Conservation (phyloP, 1,284 basidiomycete species). For the Ceratobasidium sp. region DNA sequence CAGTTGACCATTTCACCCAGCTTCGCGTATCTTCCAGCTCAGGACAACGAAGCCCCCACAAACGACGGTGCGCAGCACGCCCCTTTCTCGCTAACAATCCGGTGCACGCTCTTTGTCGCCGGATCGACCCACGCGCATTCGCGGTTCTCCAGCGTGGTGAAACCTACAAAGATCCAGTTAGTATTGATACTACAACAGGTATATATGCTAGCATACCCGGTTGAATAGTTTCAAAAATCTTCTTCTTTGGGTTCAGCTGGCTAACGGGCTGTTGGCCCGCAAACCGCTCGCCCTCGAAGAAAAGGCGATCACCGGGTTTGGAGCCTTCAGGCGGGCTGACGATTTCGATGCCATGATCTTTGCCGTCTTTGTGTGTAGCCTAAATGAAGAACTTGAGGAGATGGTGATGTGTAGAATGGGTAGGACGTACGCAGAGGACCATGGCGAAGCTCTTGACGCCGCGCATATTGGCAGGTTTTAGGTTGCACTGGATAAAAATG, state of each 20-base stretch:
- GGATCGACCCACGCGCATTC: constrained; percentile 95
- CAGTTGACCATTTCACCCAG: not conserved
- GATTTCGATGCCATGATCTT: constrained; percentile 91
- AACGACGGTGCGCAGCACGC: constrained; percentile 84
- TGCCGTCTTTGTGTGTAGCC: constrained; percentile 90
- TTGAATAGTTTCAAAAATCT: constrained; percentile 95
- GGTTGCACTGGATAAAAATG: constrained; percentile 75
- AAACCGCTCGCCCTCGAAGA: constrained; percentile 89
- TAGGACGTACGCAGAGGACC: constrained; percentile 83
- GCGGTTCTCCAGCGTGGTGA: constrained; percentile 85
- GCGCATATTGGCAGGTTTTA: constrained; percentile 96
- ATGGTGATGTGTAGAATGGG: not conserved
- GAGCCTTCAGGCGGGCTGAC: constrained; percentile 88
- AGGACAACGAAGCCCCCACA: constrained; percentile 89
- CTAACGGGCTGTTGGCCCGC: constrained; percentile 82
- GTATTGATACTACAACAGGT: not conserved
- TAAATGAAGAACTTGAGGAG: constrained; percentile 54
- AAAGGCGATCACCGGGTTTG: constrained; percentile 90
- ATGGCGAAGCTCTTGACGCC: constrained; percentile 97
- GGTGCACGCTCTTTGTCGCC: constrained; percentile 81
- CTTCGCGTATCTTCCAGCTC: constrained; percentile 51
- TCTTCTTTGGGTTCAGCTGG: constrained; percentile 96
- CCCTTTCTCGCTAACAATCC: constrained; percentile 87
- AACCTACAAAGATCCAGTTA: constrained; percentile 63
- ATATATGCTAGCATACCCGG: constrained; percentile 66